Evolutionary conservation across 2,329 filamentous ascomycete genomes (phyloP), one percentile per base, ranked within the genome.

Genomic region (Blastomyces gilchristii): DNA sequence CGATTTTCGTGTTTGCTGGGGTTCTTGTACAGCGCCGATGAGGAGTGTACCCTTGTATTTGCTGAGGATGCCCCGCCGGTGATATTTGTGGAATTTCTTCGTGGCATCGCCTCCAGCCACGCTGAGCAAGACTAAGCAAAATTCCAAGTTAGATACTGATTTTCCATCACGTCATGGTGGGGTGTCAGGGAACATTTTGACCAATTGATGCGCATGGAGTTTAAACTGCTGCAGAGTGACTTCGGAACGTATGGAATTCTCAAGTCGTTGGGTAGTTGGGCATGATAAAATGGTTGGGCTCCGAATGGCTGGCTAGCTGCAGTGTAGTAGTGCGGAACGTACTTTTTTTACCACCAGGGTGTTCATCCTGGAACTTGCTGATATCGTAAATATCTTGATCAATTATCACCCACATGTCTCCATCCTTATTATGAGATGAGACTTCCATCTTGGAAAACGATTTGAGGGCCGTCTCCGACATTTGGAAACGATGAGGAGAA

Each of bases 21-120:
- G 6, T 18, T 43, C 39, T 18, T 47, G 31, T 14, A 47, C 11
- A 18, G 39, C 3, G 9, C 57, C 57, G 7, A 47, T 28, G 57
- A 58, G 2, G 22, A 47, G 41, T 58, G 22, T 37, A 37, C 54
- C 25, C 54, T 58, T 58, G 18, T 83, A 86, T 71, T 86, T 86
- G 74, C 85, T 85, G 69, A 85, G 72, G 61, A 85, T 82, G 60
- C 78, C 76, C 68, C 84, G 81, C 64, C 84, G 85, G 74, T 85
- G 83, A 70, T 85, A 79, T 80, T 85, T 85, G 82, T 83, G 84
- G 75, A 87, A 87, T 69, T 86, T 84, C 77, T 87, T 87, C 60
- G 83, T 85, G 56, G 85, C 85, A 67, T 87, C 85, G 69, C 87
- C 87, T 69, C 85, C 85, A 58, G 81, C 85, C 43, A 87, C 83